A percentile compares a stretch with the other conserved stretches of the same genome.
Conservation (phyloP, 2,329 filamentous ascomycete genomes). For the Pseudogymnoascus sp. region DNA sequence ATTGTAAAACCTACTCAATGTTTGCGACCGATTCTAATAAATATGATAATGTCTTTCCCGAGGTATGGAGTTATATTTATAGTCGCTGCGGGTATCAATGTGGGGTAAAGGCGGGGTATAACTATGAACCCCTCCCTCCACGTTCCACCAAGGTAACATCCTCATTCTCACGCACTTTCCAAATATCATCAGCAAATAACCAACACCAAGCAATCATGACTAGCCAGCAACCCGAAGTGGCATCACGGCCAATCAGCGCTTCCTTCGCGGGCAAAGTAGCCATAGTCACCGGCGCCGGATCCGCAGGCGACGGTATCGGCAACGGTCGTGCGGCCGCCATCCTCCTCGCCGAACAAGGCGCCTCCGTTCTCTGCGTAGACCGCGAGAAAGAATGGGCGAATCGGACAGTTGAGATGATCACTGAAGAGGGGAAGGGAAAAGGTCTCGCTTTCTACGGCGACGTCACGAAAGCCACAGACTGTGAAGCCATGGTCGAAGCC, state of each 20-base stretch:
- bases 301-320: constrained; percentile 46
- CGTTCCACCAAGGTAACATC: neutral
- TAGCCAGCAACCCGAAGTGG: neutral
- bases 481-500: constrained; percentile 23
- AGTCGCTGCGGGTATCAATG: neutral
- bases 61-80: neutral
- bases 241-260: constrained; percentile 20
- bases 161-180: neutral
- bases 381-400: constrained; percentile 36
- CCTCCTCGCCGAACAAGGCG: constrained; percentile 49
- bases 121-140: neutral
- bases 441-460: constrained; percentile 41
- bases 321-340: constrained; percentile 51
- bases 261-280: constrained; percentile 38
- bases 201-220: neutral
- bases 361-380: constrained; percentile 49
- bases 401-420: constrained; percentile 41
- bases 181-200: neutral
- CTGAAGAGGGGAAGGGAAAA: constrained; percentile 30
- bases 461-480: constrained; percentile 43
- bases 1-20: neutral
- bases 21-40: neutral
- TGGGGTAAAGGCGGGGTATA: constrained; percentile 4
- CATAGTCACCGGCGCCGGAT: constrained; percentile 51
- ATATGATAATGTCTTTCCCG: neutral